These are phyloP conservation scores for Gardenia jasminoides DNA, from an alignment of 257 asterid species.

Conservation along the genomic window DNA sequence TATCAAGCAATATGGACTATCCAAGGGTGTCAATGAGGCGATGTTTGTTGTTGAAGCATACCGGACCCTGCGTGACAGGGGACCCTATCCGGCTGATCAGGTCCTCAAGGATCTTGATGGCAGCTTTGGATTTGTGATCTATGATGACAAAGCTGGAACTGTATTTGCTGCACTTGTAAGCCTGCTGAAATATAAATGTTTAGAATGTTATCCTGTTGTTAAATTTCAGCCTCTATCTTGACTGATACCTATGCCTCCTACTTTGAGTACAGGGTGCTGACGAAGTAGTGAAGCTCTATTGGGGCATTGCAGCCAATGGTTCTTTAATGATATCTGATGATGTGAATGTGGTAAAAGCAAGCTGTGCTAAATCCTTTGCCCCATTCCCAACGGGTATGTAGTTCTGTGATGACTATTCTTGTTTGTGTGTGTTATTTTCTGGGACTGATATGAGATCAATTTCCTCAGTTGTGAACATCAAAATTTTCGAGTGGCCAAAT, in stretches of 20 bases:
- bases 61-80: constrained; percentile 83
- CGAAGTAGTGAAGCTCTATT: constrained; percentile 52
- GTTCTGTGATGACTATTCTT: not conserved
- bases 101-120: constrained; percentile 91
- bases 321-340: constrained; percentile 84
- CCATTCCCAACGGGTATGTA: constrained; percentile 89
- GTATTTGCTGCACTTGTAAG: constrained; percentile 88
- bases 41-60: constrained; percentile 71
- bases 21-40: constrained; percentile 76
- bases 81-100: constrained; percentile 92
- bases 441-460: not conserved
- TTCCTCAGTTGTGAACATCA: not conserved
- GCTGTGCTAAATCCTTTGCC: constrained; percentile 86
- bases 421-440: not conserved
- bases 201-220: not conserved
- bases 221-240: not conserved
- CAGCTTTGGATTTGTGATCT: constrained; percentile 79
- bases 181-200: not conserved
- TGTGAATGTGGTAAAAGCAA: constrained; percentile 56
- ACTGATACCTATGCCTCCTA: not conserved
- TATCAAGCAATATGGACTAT: constrained; percentile 80
- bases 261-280: constrained; percentile 61
- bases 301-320: constrained; percentile 87
- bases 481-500: not conserved
- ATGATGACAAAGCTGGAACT: constrained; percentile 68